A percentile compares a stretch with the other conserved stretches of the same genome.
These are phyloP conservation scores for Aspergillus quadricinctus DNA, from an alignment of 2,329 filamentous ascomycete genomes.

Conservation along the genomic window DNA sequence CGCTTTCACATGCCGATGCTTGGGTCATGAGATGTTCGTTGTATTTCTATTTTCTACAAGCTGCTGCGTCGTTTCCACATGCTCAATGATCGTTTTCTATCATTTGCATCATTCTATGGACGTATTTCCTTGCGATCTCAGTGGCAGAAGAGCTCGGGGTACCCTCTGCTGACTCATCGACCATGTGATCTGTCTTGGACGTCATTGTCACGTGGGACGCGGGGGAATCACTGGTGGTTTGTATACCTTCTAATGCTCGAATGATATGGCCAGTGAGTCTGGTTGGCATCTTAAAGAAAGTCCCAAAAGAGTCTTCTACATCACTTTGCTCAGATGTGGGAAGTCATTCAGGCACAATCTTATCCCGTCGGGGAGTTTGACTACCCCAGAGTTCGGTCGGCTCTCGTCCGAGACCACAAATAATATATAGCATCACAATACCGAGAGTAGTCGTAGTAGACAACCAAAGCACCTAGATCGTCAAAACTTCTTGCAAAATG, in stretches of 20 bases:
- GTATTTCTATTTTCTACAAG: not conserved
- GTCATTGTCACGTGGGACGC: not conserved
- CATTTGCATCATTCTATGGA: not conserved
- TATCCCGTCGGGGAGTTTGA: not conserved
- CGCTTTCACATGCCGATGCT: slow-evolving; percentile 32
- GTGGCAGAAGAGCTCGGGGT: not conserved
- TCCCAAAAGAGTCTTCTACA: not conserved
- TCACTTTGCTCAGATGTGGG: not conserved
- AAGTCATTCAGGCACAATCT: not conserved
- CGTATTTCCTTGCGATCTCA: not conserved
- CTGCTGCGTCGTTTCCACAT: not conserved
- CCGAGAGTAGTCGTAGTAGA: slow-evolving; percentile 6
- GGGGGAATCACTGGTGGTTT: not conserved
- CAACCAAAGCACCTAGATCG: slow-evolving; percentile 10
- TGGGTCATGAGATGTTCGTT: not conserved
- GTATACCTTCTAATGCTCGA: not conserved
- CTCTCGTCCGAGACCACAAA: slow-evolving; percentile 12
- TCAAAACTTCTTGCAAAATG: slow-evolving; percentile 32
- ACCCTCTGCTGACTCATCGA: not conserved
- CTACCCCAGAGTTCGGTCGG: slow-evolving; percentile 15
- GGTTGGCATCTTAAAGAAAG: not conserved
- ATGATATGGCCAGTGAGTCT: no score
- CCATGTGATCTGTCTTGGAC: not conserved
- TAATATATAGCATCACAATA: not conserved
- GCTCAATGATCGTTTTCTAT: not conserved